Evolutionary conservation across 164 flowering plant genomes (phyloP), one percentile per base, ranked within the genome.

Genomic region (Sedum album): DNA sequence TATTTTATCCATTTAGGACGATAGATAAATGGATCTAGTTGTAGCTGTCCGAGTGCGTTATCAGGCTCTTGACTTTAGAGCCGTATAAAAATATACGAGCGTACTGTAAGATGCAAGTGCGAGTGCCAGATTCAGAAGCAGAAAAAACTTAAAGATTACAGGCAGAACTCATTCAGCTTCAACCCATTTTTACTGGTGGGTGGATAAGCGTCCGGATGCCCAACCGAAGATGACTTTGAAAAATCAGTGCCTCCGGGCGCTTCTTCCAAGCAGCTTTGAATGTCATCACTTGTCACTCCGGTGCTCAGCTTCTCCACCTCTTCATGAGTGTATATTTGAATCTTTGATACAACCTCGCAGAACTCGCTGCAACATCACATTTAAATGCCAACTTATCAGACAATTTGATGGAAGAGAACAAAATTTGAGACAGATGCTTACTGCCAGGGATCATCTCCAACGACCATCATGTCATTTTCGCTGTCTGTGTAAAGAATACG

Each of bases 381-480:
- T 36, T 23, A 26, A 36, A 38, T 25, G 7, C 18, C n/a, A 44
- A 17, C 48, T 44, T 44, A 18, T 20, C 69, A 38, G 42, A 39
- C 42, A 1, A 39, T 8, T 31, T 21, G 8, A 14, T 4, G 39
- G 33, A 21, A 1, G 36, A 36, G 8, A 21, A 14, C 25, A 26
- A 33, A 66, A 11, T 31, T 63, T 15, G 5, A 1, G 48, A 51
- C 46, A 30, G 49, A 72, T 72, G 83, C 98, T 90, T 77, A 93
- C 98, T 79, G 77, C 98, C 98, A 93, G 35, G 98, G 97, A 42
- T 89, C 88, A 78, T 93, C 98, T 4, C 98, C 98, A 23, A 88
- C 93, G 25, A 86, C 87, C 91, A 93, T 86, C 74, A 86, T 76
- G 73, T 93, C 98, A 68, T 87, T 78, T 71, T 93, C 97, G 49